Percentiles rank a stretch among this genome's conserved stretches.
These are phyloP conservation scores for Filosporella fistucella DNA, from an alignment of 495 filamentous ascomycete genomes.

Conservation along the genomic window DNA sequence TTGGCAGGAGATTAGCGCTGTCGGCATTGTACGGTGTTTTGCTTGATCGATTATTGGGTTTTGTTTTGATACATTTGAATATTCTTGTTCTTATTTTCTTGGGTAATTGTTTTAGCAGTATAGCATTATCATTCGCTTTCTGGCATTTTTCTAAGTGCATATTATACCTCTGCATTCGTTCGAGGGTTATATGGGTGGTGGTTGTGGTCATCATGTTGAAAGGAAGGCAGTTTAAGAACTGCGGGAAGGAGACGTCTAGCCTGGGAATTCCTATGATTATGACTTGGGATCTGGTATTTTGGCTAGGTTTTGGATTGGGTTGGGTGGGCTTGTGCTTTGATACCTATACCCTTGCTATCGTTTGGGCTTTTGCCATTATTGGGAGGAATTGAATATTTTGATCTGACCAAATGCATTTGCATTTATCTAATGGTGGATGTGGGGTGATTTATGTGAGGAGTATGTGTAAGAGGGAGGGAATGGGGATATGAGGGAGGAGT, in stretches of 20 bases:
- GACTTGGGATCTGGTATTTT: background rate
- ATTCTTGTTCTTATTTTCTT: no score
- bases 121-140: conserved; percentile 3
- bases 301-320: background rate
- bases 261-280: no score
- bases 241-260: no score
- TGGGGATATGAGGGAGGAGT: no score
- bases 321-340: background rate
- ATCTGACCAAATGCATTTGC: no score
- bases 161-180: conserved; percentile 3
- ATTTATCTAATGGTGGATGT: no score
- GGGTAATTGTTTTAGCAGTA: no score
- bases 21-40: conserved; percentile 1
- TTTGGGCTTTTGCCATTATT: no score
- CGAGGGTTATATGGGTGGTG: conserved; percentile 3
- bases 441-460: background rate
- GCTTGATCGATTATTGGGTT: background rate
- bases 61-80: background rate
- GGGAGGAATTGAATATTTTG: no score
- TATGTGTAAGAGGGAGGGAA: no score
- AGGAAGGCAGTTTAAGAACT: no score
- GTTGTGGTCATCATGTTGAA: no score
- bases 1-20: background rate
- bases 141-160: background rate
- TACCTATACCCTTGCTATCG: conserved; percentile 2